Evolutionary conservation across 2,329 filamentous ascomycete species (phyloP).

Genomic region (Aspergillus sp.): DNA sequence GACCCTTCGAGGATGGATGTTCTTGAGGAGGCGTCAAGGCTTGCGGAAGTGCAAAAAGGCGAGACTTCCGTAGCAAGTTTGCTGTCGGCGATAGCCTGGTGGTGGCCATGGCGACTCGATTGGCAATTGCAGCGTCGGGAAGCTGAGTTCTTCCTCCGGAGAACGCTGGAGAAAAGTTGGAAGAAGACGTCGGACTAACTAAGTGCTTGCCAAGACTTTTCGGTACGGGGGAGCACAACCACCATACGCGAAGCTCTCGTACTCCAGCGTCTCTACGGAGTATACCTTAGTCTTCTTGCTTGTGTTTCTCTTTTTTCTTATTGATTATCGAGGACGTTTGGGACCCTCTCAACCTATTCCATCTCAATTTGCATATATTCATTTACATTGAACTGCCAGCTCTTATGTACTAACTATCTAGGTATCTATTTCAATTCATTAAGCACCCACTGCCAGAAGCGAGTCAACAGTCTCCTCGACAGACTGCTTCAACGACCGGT

Average conservation of each 20-base stretch:
- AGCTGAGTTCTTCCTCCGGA: slow-evolving; percentile 13
- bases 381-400: background rate
- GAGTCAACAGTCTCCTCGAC: slow-evolving; percentile 40
- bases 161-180: slow-evolving; percentile 34
- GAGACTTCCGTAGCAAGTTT: slow-evolving; percentile 76
- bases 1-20: slow-evolving; percentile 49
- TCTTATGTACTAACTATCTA: background rate
- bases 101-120: slow-evolving; percentile 41
- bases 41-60: slow-evolving; percentile 82
- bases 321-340: background rate
- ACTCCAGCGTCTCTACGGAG: background rate
- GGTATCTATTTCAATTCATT: background rate
- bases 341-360: too few species aligned
- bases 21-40: slow-evolving; percentile 64
- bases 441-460: slow-evolving; percentile 33
- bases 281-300: background rate
- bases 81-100: slow-evolving; percentile 58
- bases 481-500: slow-evolving; percentile 38
- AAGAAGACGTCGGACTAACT: slow-evolving; percentile 5
- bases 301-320: background rate
- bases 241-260: slow-evolving; percentile 18
- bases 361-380: background rate
- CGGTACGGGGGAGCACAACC: slow-evolving; percentile 24
- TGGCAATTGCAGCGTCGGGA: slow-evolving; percentile 20
- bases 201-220: slow-evolving; percentile 22